phyloP scores from a whole-genome alignment of 257 asterid genomes.

The Solanum corneliomulleri region DNA sequence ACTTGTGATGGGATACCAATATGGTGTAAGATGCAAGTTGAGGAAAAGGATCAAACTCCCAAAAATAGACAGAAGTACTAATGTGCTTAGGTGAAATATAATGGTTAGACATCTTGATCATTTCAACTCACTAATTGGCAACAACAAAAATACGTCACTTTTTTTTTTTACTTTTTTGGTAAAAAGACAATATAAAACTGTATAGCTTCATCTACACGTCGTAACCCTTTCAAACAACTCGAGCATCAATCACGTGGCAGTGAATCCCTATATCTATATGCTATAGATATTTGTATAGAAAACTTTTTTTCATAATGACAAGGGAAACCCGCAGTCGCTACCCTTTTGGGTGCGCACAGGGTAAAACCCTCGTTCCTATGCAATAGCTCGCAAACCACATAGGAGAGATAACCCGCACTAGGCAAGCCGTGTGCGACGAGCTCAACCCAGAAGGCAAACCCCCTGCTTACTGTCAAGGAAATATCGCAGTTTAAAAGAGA shows the following conservation, averaged over 20 bases:
- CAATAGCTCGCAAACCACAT: too few relatives aligned
- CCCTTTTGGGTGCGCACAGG: too few relatives aligned
- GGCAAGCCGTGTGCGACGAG: too few relatives aligned
- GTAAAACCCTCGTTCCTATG: too few relatives aligned
- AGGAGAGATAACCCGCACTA: too few relatives aligned
- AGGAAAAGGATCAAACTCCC: neutral
- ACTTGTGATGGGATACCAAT: neutral
- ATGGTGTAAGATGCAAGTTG: neutral
- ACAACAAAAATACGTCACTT: neutral
- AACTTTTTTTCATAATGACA: too few relatives aligned
- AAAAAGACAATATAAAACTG: neutral
- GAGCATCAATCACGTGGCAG: neutral
- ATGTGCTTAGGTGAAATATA: neutral
- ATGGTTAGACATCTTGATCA: neutral
- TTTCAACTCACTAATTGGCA: neutral
- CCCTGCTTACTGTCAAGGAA: neutral
- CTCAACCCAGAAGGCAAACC: too few relatives aligned
- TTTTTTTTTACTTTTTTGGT: neutral
- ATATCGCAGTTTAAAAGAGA: neutral
- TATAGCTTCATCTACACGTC: neutral
- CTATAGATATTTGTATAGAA: neutral
- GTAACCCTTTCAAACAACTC: neutral
- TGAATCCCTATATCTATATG: neutral
- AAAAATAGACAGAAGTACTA: neutral
- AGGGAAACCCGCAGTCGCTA: too few relatives aligned